Evolutionary conservation across 2,329 filamentous ascomycete species (phyloP), one percentile per base, ranked within the genome.

Genomic region (Aspergillus brasiliensis): DNA sequence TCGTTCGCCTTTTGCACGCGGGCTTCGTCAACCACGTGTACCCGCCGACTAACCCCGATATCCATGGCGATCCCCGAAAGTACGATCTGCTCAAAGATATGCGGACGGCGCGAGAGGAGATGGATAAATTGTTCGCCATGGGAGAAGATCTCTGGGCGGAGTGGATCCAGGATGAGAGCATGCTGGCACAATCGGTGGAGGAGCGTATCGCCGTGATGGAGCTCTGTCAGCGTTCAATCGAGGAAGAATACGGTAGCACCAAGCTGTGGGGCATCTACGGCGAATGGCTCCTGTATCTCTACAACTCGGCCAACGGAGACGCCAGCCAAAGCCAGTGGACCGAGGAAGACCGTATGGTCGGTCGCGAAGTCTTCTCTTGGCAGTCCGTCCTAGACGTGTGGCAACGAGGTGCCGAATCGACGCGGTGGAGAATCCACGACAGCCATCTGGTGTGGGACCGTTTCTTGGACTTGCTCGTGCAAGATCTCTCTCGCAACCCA

Each of bases 71-170:
- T 49, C 79, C 79, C 1, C 75, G 73, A 37, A 70, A 71, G 5
- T 82, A 81, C 60, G 80, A 82, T 59, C 70, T 82, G 5, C 73
- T 82, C 8, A 75, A 73, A 51, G 80, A 82, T 61, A 71, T 82
- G 62, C 73, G 79, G 38, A 76, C 71, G 21, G 80, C 80, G 3
- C 81, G 86, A 59, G 82, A 84, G 66, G 81, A 82, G 56, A 86
- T 88, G 82, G 83, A 86, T 65, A 82, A 83, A 55, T 81, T 86
- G 19, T 88, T 88, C 66, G 83, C 86, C 2, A 81, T 88, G 60
- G 86, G 86, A 1, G 86, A 88, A 69, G 81, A 84, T 44, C 76
- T 88, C 53, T 89, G 86, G 86, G 75, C 81, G 3, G 84, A 87
- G 61, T 87, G 86, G 80, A 82, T 89, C 46, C 80, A 85, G 63